phyloP scores from a whole-genome alignment of 306 rosid species.

The Medicago ruthenica region DNA sequence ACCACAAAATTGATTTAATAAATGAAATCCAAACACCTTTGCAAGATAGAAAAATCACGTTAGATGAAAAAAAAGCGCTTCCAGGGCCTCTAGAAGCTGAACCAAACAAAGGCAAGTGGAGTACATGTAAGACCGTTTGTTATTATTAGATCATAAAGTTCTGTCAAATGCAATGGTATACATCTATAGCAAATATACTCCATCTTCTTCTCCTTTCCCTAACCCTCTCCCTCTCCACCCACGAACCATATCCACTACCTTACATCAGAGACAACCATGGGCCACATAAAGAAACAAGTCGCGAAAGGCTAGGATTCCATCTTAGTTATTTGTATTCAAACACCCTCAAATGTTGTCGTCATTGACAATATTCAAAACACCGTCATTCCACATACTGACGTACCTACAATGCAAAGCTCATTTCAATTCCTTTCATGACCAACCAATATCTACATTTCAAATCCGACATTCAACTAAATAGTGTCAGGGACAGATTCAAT shows the following conservation, averaged over 20 bases:
- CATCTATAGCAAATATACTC: background rate
- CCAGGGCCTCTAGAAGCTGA: too few relatives aligned
- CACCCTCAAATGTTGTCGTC: too few relatives aligned
- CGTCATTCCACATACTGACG: background rate
- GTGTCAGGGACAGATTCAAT: background rate
- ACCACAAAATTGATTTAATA: too few relatives aligned
- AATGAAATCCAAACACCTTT: too few relatives aligned
- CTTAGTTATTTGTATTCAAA: background rate
- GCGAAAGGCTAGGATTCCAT: background rate
- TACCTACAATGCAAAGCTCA: background rate
- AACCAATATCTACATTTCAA: background rate
- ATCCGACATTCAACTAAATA: background rate
- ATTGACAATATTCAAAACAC: too few relatives aligned
- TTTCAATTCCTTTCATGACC: background rate
- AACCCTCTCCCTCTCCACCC: background rate
- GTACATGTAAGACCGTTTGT: too few relatives aligned
- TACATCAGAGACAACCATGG: background rate
- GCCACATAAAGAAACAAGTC: background rate
- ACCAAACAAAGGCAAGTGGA: too few relatives aligned
- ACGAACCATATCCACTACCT: background rate
- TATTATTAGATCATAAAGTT: background rate
- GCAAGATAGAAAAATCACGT: too few relatives aligned
- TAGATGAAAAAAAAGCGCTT: too few relatives aligned
- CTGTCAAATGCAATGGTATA: background rate
- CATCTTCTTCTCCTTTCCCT: background rate